These are phyloP conservation scores for Leccinum subtestaceum DNA, from an alignment of 768 basidiomycete genomes.

Conservation along the genomic window DNA sequence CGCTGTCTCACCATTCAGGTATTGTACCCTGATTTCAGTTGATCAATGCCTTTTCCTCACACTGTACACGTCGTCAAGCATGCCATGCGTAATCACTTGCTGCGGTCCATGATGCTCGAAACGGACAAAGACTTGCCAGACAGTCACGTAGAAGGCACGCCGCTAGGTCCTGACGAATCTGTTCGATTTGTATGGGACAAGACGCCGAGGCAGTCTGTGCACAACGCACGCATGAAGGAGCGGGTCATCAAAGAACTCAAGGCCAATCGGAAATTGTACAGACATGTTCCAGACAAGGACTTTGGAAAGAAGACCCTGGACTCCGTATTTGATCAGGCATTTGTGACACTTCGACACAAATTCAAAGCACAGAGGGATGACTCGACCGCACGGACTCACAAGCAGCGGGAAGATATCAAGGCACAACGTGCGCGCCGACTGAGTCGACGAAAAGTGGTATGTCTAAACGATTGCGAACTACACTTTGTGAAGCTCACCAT, in stretches of 20 bases:
- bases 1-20: conserved; percentile 70
- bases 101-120: conserved; percentile 54
- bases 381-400: conserved; percentile 39
- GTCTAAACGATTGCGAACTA: conserved; percentile 21
- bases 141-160: conserved; percentile 54
- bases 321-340: conserved; percentile 65
- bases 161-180: conserved; percentile 46
- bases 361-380: conserved; percentile 59
- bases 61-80: conserved; percentile 40
- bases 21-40: conserved; percentile 13
- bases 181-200: conserved; percentile 81
- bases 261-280: conserved; percentile 53
- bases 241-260: conserved; percentile 61
- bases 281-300: conserved; percentile 61
- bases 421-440: conserved; percentile 58
- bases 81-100: conserved; percentile 67
- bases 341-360: conserved; percentile 65
- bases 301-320: conserved; percentile 63
- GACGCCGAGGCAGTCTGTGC: conserved; percentile 70
- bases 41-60: conserved; percentile 2
- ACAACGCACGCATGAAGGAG: conserved; percentile 69
- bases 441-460: conserved; percentile 60
- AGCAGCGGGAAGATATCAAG: conserved; percentile 58
- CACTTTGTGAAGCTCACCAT: not conserved
- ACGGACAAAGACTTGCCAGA: conserved; percentile 60